A percentile compares a stretch with the other conserved stretches of the same genome.
phyloP scores from a whole-genome alignment of 2,329 filamentous ascomycete genomes.

The Pestalotiopsis sp. region DNA sequence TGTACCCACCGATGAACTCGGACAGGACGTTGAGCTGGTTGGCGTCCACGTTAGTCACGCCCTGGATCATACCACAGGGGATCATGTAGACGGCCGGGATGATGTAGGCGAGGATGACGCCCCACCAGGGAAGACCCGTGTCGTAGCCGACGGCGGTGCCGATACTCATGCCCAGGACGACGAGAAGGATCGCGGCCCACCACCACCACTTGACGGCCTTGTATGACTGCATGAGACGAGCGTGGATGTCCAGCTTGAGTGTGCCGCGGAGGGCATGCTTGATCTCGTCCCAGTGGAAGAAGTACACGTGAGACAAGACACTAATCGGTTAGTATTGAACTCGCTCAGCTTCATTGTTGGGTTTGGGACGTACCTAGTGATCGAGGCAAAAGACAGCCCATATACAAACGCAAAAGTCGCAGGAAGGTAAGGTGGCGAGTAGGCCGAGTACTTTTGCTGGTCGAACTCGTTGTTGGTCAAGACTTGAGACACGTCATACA shows the following conservation, averaged over 20 bases:
- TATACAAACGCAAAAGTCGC: constrained; percentile 30
- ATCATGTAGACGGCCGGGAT: constrained; percentile 48
- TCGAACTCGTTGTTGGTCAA: constrained; percentile 48
- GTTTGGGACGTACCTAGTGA: constrained; percentile 25
- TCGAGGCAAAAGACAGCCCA: constrained; percentile 30
- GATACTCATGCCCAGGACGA: constrained; percentile 28
- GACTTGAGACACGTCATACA: constrained; percentile 52
- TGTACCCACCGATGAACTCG: constrained; percentile 51
- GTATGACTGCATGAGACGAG: constrained; percentile 43
- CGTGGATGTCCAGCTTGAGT: constrained; percentile 41
- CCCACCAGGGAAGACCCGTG: constrained; percentile 47
- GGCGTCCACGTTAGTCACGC: constrained; percentile 48
- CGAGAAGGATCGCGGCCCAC: constrained; percentile 40
- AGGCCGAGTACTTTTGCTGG: constrained; percentile 48
- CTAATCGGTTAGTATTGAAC: constrained; percentile 13
- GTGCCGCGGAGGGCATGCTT: constrained; percentile 28
- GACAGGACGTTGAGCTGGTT: constrained; percentile 51
- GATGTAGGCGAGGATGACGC: constrained; percentile 44
- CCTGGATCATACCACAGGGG: constrained; percentile 49
- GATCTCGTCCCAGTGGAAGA: constrained; percentile 47
- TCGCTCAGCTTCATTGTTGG: background rate
- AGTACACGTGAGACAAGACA: constrained; percentile 48
- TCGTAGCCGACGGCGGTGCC: constrained; percentile 36
- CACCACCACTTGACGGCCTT: constrained; percentile 46
- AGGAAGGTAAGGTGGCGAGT: constrained; percentile 42